Conservation (phyloP, 805 yeast species). For the Limtongozyma cylindracea region DNA sequence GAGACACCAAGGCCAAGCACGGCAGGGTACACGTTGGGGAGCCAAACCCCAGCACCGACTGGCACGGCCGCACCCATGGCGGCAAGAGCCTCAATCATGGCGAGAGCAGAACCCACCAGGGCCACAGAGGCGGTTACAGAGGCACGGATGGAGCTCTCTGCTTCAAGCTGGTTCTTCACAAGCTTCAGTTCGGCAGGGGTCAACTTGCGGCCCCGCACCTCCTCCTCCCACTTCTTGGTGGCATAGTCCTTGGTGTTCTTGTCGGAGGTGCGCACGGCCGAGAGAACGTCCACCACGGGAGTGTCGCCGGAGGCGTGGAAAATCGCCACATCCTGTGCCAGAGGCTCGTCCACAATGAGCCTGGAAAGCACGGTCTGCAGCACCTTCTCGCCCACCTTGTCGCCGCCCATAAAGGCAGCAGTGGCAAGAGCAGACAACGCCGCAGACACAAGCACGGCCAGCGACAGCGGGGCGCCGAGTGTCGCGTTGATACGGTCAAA, state of each 20-base stretch:
- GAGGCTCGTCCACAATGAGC: conserved; percentile 11
- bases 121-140: conserved; percentile 13
- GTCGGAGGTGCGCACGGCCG: conserved; percentile 14
- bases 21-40: too few relatives aligned
- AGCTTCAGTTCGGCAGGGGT: conserved; percentile 53
- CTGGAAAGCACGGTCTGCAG: conserved; percentile 15
- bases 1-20: too few relatives aligned
- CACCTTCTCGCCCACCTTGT: conserved; percentile 25
- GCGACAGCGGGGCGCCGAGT: conserved; percentile 8
- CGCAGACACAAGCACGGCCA: conserved; percentile 16
- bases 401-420: conserved; percentile 33
- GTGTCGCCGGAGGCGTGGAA: conserved; percentile 51
- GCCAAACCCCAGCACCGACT: too few relatives aligned
- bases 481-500: conserved; percentile 42
- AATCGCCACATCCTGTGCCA: conserved; percentile 26
- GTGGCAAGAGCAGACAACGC: conserved; percentile 12
- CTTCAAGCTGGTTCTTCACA: conserved; percentile 33
- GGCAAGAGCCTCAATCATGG: conserved; percentile 27
- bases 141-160: conserved; percentile 32
- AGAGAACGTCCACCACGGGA: conserved; percentile 38
- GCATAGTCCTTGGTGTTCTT: conserved; percentile 72
- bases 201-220: conserved; percentile 19
- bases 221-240: conserved; percentile 72
- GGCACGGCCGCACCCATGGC: neutral
- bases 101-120: conserved; percentile 20